phyloP scores from a whole-genome alignment of 1,139 yeast species.

The Yamadazyma diospyri region DNA sequence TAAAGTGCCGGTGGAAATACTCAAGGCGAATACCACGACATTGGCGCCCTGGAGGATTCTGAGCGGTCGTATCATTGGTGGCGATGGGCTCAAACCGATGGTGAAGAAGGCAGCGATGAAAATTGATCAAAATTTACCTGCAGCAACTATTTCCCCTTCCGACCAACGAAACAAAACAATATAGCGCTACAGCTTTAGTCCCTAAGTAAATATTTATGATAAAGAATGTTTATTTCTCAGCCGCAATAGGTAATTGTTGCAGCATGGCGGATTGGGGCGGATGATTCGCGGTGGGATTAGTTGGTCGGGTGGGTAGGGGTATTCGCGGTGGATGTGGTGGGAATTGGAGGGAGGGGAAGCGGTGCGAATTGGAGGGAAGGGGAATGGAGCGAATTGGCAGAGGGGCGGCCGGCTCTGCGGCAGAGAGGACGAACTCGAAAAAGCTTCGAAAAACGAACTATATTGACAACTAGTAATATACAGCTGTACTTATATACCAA shows the following conservation, averaged over 20 bases:
- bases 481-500: no score
- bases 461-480: slow-evolving; percentile 4
- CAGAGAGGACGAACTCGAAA: no score
- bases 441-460: neutral
- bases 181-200: neutral
- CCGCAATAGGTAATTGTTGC: slow-evolving; percentile 3
- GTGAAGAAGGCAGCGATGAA: neutral
- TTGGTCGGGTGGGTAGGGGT: no score
- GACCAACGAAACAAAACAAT: slow-evolving; percentile 2
- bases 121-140: neutral
- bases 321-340: no score
- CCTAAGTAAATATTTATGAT: slow-evolving; percentile 4
- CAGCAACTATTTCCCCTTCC: slow-evolving; percentile 3
- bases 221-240: slow-evolving; percentile 2
- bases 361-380: no score
- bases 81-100: no score
- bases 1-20: neutral
- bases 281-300: no score
- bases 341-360: no score
- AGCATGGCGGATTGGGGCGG: no score
- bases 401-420: no score
- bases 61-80: slow-evolving; percentile 1
- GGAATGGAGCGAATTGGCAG: no score
- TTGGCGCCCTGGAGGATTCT: neutral
- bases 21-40: neutral